Percentiles rank a stretch among this genome's conserved stretches.
Evolutionary conservation across 768 basidiomycete species (phyloP).

Genomic region (Stropharia rugosoannulata): DNA sequence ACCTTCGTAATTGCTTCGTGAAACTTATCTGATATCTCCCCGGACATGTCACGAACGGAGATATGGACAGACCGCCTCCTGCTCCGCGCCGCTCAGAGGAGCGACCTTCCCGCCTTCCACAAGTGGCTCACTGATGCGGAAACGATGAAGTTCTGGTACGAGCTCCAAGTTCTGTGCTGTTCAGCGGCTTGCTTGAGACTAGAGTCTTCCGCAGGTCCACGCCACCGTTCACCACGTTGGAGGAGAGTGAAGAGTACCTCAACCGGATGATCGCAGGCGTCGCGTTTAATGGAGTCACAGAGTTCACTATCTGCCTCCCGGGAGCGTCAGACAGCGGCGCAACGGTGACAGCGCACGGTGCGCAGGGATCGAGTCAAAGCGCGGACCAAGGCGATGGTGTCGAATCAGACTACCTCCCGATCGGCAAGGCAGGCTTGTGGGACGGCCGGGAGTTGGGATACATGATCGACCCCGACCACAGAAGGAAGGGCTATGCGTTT

Average conservation of each 20-base stretch:
- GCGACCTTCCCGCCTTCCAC: conserved; percentile 13
- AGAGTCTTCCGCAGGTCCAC: conserved; percentile 14
- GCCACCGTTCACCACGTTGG: conserved; percentile 11
- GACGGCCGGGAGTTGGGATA: conserved; percentile 22
- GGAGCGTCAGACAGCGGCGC: background rate
- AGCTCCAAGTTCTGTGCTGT: background rate
- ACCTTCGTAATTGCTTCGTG: no score
- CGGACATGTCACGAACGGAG: conserved; percentile 9
- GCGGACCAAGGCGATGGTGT: background rate
- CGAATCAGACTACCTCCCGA: conserved; percentile 1
- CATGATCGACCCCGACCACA: conserved; percentile 18
- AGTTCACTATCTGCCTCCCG: conserved; percentile 19
- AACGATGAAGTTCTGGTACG: conserved; percentile 21
- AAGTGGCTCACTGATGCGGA: conserved; percentile 17
- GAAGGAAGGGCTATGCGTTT: conserved; percentile 23
- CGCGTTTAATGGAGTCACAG: conserved; percentile 19
- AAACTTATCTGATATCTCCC: no score
- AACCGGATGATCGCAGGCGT: conserved; percentile 16
- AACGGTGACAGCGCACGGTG: background rate
- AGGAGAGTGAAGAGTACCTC: conserved; percentile 15
- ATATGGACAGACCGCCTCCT: conserved; percentile 20
- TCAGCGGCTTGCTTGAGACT: background rate
- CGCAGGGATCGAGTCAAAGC: background rate
- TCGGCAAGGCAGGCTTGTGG: conserved; percentile 22
- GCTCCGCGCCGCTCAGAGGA: conserved; percentile 13